A percentile compares a stretch with the other conserved stretches of the same genome.
These are phyloP conservation scores for Chlorella sp. DNA, from an alignment of 139 green algal species.

Conservation along the genomic window DNA sequence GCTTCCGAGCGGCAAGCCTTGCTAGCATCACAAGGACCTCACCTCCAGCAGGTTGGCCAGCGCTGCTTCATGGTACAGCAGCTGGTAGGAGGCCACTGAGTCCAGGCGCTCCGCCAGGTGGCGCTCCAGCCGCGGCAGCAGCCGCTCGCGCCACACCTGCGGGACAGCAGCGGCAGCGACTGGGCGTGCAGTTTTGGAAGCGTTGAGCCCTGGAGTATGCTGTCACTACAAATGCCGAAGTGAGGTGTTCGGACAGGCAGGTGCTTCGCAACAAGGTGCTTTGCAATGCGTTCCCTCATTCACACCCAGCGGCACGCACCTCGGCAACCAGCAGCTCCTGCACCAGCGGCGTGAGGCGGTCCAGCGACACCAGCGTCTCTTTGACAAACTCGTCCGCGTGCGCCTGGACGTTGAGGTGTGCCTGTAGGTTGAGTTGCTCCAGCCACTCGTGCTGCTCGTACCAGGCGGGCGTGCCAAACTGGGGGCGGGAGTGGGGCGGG, in stretches of 20 bases:
- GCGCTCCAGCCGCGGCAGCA: conserved; percentile 71
- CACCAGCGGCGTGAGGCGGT: conserved; percentile 77
- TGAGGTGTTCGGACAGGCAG: too few relatives aligned
- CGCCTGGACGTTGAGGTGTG: conserved; percentile 80
- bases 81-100: conserved; percentile 66
- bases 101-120: conserved; percentile 72
- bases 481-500: background rate
- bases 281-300: too few relatives aligned
- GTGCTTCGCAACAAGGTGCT: too few relatives aligned
- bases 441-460: conserved; percentile 69
- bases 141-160: conserved; percentile 79
- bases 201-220: too few relatives aligned
- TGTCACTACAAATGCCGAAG: too few relatives aligned
- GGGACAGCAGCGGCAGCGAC: too few relatives aligned
- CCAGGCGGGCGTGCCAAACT: conserved; percentile 69
- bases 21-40: too few relatives aligned
- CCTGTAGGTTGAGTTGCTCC: conserved; percentile 77
- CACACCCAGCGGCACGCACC: conserved; percentile 32
- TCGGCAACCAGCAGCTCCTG: conserved; percentile 83
- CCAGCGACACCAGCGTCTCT: conserved; percentile 76
- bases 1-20: too few relatives aligned
- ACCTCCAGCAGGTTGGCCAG: conserved; percentile 90
- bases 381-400: conserved; percentile 91
- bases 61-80: conserved; percentile 80
- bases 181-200: too few relatives aligned